Conservation (phyloP, 73 alveolate species). For the Symbiodinium natans region DNA sequence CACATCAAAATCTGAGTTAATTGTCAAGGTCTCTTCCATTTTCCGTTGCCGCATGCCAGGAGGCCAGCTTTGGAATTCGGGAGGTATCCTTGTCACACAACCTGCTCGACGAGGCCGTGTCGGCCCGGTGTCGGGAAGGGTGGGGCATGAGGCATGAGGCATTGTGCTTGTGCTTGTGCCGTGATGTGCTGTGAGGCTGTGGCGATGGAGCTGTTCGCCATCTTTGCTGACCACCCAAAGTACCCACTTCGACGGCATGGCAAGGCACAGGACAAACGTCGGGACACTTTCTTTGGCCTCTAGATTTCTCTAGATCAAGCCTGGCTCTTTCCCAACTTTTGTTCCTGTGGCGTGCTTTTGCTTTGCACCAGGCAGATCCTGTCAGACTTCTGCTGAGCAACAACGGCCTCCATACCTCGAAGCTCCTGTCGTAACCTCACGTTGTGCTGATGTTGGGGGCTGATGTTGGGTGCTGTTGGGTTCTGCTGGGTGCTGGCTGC, state of each 20-base stretch:
- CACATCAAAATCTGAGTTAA: not conserved
- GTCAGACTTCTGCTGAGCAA: slow-evolving; percentile 26
- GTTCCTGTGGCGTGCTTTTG: too few species aligned
- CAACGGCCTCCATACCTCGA: slow-evolving; percentile 21
- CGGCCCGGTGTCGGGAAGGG: slow-evolving; percentile 8
- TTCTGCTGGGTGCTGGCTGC: not conserved
- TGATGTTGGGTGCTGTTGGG: not conserved
- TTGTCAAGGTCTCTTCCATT: not conserved
- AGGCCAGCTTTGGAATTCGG: not conserved
- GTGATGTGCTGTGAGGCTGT: too few species aligned
- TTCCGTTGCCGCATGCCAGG: not conserved
- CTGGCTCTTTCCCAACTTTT: too few species aligned
- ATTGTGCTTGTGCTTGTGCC: too few species aligned
- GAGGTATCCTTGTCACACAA: slow-evolving; percentile 22
- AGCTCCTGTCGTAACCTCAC: not conserved
- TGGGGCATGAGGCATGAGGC: too few species aligned
- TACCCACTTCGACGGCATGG: not conserved
- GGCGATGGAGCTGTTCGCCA: not conserved
- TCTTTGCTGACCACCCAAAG: not conserved
- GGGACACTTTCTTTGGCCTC: too few species aligned
- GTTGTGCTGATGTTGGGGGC: not conserved
- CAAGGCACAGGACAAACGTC: not conserved
- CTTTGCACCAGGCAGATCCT: not conserved
- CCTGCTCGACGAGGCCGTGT: not conserved
- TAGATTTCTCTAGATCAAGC: too few species aligned